phyloP scores from a whole-genome alignment of 306 rosid species.

The Oxytropis ochrocephala region DNA sequence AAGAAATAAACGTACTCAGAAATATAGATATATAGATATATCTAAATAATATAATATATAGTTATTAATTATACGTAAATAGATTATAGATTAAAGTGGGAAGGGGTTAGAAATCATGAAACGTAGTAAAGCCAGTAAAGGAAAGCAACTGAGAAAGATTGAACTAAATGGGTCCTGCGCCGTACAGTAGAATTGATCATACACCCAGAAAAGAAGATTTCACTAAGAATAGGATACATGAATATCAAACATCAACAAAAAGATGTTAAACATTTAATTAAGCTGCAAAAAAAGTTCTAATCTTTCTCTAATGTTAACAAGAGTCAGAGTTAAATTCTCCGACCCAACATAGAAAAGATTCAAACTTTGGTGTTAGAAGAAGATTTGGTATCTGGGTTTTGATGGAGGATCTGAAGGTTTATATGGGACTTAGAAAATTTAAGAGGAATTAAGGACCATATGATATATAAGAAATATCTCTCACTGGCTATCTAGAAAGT shows the following conservation, averaged over 20 bases:
- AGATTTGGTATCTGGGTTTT: background rate
- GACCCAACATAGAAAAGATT: background rate
- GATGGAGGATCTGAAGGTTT: background rate
- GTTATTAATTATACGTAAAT: background rate
- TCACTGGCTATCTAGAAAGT: background rate
- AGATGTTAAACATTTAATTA: conserved; percentile 49
- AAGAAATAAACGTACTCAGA: conserved; percentile 21
- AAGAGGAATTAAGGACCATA: conserved; percentile 15
- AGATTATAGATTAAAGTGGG: background rate
- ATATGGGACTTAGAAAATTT: background rate
- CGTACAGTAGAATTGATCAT: conserved; percentile 83
- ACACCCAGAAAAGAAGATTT: conserved; percentile 64
- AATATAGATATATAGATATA: background rate
- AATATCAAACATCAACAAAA: conserved; percentile 79
- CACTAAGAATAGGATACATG: conserved; percentile 93
- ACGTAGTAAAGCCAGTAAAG: conserved; percentile 92
- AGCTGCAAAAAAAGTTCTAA: too few species aligned
- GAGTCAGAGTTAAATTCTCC: background rate
- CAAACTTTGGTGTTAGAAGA: background rate
- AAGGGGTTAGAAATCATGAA: conserved; percentile 48
- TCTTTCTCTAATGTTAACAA: too few species aligned
- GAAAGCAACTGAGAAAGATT: conserved; percentile 95
- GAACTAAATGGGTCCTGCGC: conserved; percentile 96
- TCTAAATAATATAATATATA: background rate
- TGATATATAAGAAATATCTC: conserved; percentile 18